These are phyloP conservation scores for Thielaviopsis musarum DNA, from an alignment of 2,329 filamentous ascomycete species.

Conservation along the genomic window DNA sequence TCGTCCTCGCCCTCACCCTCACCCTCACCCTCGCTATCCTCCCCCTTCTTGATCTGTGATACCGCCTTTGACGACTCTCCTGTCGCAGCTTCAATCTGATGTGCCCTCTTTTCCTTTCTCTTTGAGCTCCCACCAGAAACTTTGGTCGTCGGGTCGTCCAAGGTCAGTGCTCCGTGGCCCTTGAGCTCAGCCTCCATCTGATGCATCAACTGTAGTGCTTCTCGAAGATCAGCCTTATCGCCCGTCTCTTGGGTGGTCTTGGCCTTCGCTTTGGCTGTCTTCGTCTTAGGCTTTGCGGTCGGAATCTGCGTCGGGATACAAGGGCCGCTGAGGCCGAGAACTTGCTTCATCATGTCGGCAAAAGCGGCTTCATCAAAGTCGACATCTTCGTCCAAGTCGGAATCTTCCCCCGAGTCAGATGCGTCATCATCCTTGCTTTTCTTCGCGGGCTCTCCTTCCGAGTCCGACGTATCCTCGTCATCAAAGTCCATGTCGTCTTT, in stretches of 20 bases:
- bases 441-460: constrained; percentile 27
- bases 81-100: not conserved
- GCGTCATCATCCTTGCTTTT: constrained; percentile 21
- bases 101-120: constrained; percentile 7
- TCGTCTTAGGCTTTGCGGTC: not conserved
- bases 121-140: constrained; percentile 18
- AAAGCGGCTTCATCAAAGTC: constrained; percentile 79
- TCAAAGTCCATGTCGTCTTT: constrained; percentile 30
- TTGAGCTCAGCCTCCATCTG: constrained; percentile 61
- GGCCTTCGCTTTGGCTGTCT: not conserved
- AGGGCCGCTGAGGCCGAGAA: constrained; percentile 51
- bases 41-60: not conserved
- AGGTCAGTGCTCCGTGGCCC: constrained; percentile 46
- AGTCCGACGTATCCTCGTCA: constrained; percentile 21
- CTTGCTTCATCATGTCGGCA: constrained; percentile 73
- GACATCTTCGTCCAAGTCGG: constrained; percentile 56
- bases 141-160: constrained; percentile 23
- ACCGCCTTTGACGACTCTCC: not conserved
- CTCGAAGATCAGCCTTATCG: constrained; percentile 35
- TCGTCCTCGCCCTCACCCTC: constrained; percentile 34
- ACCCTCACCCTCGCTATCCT: constrained; percentile 22
- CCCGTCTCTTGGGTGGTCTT: constrained; percentile 17
- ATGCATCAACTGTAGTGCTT: constrained; percentile 47
- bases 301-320: not conserved
- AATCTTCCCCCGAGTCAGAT: constrained; percentile 15